phyloP scores from a whole-genome alignment of 768 basidiomycete species.

The Trametes sanguinea region DNA sequence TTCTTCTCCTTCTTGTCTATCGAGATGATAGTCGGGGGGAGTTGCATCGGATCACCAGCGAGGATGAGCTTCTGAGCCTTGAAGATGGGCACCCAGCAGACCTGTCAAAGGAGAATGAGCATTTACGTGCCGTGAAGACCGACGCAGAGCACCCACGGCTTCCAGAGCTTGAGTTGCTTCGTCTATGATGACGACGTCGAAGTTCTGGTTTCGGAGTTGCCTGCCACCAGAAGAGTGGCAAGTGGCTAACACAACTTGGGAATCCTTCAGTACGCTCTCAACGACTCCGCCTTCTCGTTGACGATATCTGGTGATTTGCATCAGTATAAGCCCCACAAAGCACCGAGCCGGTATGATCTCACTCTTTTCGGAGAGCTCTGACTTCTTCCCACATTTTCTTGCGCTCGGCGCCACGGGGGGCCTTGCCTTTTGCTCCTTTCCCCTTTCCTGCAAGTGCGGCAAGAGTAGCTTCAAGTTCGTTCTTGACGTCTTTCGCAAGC shows the following conservation, averaged over 20 bases:
- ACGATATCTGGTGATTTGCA: conserved; percentile 63
- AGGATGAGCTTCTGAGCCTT: conserved; percentile 88
- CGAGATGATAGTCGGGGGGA: conserved; percentile 91
- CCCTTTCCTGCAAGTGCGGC: conserved; percentile 68
- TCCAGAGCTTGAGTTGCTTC: conserved; percentile 98
- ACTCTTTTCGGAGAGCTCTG: conserved; percentile 89
- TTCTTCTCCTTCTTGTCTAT: conserved; percentile 43
- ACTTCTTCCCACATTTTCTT: conserved; percentile 89
- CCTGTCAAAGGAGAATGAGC: conserved; percentile 40
- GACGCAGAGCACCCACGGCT: conserved; percentile 55
- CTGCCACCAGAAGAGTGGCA: conserved; percentile 92
- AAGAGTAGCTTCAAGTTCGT: conserved; percentile 75
- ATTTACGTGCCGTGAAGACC: neutral
- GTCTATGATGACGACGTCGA: conserved; percentile 95
- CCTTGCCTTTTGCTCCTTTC: conserved; percentile 72
- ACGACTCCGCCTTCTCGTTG: conserved; percentile 86
- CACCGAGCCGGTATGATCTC: conserved; percentile 28
- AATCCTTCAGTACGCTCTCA: conserved; percentile 53
- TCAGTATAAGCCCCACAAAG: neutral
- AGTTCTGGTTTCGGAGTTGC: conserved; percentile 72
- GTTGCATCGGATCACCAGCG: conserved; percentile 94
- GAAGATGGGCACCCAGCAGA: conserved; percentile 95
- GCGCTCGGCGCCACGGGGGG: conserved; percentile 69
- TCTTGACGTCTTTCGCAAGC: conserved; percentile 86
- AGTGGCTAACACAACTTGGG: conserved; percentile 86